Percentiles rank a stretch among this genome's conserved stretches.
These are phyloP conservation scores for Margaritispora aquatica DNA, from an alignment of 495 filamentous ascomycete species.

Conservation along the genomic window DNA sequence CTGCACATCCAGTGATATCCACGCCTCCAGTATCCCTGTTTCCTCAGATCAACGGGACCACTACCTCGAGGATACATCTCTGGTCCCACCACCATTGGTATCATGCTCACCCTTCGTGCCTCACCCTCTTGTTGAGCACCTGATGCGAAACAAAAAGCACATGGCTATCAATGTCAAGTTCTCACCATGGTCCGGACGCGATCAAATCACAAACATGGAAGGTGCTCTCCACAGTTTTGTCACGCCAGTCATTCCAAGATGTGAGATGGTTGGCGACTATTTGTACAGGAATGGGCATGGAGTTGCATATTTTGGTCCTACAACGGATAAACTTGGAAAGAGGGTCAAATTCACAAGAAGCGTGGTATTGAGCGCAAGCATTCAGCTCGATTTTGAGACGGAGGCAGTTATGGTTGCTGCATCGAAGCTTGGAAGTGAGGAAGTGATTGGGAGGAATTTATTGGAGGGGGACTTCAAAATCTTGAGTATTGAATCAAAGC, in stretches of 20 bases:
- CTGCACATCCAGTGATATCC: neutral
- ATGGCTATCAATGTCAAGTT: conserved; percentile 16
- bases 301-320: conserved; percentile 7
- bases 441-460: conserved; percentile 10
- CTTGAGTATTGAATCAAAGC: conserved; percentile 7
- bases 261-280: conserved; percentile 22
- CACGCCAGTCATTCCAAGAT: conserved; percentile 15
- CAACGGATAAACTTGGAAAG: neutral
- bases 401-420: conserved; percentile 14
- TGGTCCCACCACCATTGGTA: conserved; percentile 17
- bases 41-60: neutral
- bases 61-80: neutral
- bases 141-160: conserved; percentile 23
- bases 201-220: conserved; percentile 22
- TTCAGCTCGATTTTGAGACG: conserved; percentile 21
- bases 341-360: conserved; percentile 11
- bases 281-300: conserved; percentile 13
- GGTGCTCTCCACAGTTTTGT: conserved; percentile 22
- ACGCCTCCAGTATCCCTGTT: neutral
- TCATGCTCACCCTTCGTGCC: conserved; percentile 18
- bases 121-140: conserved; percentile 3
- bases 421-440: conserved; percentile 5
- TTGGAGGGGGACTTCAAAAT: conserved; percentile 6
- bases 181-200: neutral
- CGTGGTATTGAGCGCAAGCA: conserved; percentile 20